Base-by-base conservation (phyloP, 1,139 yeast species). In the Pichia sp. region DNA sequence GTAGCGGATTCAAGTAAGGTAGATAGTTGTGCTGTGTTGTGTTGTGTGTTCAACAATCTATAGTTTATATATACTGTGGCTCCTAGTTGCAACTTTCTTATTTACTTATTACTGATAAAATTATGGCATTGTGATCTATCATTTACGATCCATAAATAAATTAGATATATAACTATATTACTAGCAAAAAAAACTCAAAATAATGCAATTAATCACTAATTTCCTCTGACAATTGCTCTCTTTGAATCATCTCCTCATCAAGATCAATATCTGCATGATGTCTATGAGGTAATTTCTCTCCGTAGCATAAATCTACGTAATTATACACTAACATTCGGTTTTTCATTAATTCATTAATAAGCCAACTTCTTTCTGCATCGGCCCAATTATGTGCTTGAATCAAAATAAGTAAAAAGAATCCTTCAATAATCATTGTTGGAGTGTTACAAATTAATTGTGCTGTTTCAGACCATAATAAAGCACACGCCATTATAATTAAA, bases 381-480 rank as follows among this genome's bases (percentile, higher is more conserved):
- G 55, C 52, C 55, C 55, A 52, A 31, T 60, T 59, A 47, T 65
- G 69, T 4, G 69, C 68, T 43, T 65, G 68, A 28, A 66, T 48
- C 29, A 66, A 50, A 30, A 66, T 64, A 30, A 66, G 53, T 39
- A 66, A 41, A 47, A 66, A 64, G 44, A 66, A 66, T 12, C 63
- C 68, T 49, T 66, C 70, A 36, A 65, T 62, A 49, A 65, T 64
- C 68, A 65, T 65, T 1, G 69, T 64, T 33, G 69, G 69, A 1
- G 68, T 63, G 43, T 66, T 66, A 31, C 61, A 58, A 35, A 66
- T 49, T 37, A 66, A 51, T 51, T 66, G 70, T 24, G 66, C 70
- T 9, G 68, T 64, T 6, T 61, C 59, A 33, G 60, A 61, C 69
- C 69, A 66, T 34, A 47, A 50, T 52, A 66, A 41, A 25, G 52